Percentiles rank a stretch among this genome's conserved stretches.
phyloP scores from a whole-genome alignment of 2,329 filamentous ascomycete genomes.

The Nemania bipapillata region DNA sequence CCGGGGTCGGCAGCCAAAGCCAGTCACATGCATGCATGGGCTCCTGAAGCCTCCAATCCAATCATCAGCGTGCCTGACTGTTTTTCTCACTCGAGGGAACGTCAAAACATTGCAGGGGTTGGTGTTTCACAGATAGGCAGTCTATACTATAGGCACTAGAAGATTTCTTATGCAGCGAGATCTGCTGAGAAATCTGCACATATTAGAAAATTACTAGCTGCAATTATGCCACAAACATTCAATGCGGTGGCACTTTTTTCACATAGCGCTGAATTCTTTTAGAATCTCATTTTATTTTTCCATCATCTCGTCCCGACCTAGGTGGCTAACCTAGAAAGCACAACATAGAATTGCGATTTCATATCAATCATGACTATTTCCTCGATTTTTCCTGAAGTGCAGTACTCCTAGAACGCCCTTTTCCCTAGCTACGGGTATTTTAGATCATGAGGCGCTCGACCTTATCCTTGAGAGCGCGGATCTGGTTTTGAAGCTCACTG shows the following conservation, averaged over 20 bases:
- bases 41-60: background rate
- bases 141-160: background rate
- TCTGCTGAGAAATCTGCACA: too few species aligned
- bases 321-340: background rate
- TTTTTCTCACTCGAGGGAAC: background rate
- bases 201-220: background rate
- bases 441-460: constrained; percentile 96
- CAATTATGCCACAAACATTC: background rate
- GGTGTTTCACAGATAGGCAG: background rate
- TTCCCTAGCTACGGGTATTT: constrained; percentile 47
- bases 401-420: constrained; percentile 14
- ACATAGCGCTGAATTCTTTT: background rate
- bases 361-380: background rate
- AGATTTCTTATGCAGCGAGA: background rate
- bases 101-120: background rate
- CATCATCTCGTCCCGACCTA: background rate
- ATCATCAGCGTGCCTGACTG: constrained; percentile 16
- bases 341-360: background rate
- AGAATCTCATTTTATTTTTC: constrained; percentile 5
- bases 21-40: constrained; percentile 27
- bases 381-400: constrained; percentile 10
- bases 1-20: constrained; percentile 13
- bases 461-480: constrained; percentile 90
- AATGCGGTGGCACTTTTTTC: background rate
- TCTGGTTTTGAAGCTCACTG: constrained; percentile 86